Conservation (phyloP, 2,329 filamentous ascomycete species). For the Malbranchea zuffiana region DNA sequence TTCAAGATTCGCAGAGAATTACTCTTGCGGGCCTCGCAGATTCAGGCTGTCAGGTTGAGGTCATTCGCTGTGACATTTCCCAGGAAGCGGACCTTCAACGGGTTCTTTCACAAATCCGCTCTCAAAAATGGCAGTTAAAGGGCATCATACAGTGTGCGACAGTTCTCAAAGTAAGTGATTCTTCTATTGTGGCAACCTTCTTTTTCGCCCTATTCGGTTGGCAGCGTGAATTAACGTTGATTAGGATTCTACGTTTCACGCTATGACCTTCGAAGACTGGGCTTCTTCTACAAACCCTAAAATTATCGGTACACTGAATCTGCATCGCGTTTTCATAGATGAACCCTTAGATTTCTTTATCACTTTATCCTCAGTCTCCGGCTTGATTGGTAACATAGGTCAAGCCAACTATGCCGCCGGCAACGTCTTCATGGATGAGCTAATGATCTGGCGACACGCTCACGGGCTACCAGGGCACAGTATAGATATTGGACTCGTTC, state of each 20-base stretch:
- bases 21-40: not conserved
- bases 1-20: not conserved
- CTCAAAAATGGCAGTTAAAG: not conserved
- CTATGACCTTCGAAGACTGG: constrained; percentile 19
- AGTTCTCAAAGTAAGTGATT: constrained; percentile 20
- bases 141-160: constrained; percentile 22
- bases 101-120: constrained; percentile 14
- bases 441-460: constrained; percentile 6
- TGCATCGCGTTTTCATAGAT: constrained; percentile 12
- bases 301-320: constrained; percentile 18
- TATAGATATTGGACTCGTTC: constrained; percentile 7
- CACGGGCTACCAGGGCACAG: constrained; percentile 2
- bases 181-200: not conserved
- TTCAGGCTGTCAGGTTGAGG: constrained; percentile 3
- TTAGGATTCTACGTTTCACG: constrained; percentile 21
- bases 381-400: constrained; percentile 9
- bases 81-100: not conserved
- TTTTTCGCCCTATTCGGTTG: not conserved
- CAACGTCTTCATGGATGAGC: constrained; percentile 14
- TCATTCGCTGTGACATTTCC: not conserved
- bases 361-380: constrained; percentile 8
- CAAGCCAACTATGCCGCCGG: constrained; percentile 14
- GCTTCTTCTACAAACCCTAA: constrained; percentile 22
- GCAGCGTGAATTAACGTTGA: not conserved
- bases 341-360: constrained; percentile 19